Base-by-base conservation (phyloP, 208 protist species). In the Vickermania ingenoplastis region DNA sequence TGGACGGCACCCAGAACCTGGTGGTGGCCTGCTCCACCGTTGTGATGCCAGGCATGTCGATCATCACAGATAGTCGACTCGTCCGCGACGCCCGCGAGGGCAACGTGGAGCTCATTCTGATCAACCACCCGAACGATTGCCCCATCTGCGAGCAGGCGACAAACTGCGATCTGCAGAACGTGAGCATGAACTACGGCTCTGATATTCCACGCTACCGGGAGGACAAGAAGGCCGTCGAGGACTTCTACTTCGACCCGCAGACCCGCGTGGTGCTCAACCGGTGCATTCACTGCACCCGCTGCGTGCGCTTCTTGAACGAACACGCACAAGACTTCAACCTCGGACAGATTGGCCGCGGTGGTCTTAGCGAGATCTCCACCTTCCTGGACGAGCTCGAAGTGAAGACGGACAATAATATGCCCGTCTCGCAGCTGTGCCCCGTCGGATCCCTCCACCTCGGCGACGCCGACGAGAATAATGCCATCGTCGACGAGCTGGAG, bases 251-350 rank as follows among this genome's bases (percentile, higher is more conserved):
- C 59, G 96, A 97, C 55, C 94, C 93, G 21, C 87, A 98, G 60
- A 95, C 97, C 14, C 95, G 97, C 69, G 96, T 96, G 0, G 81
- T 96, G 51, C 94, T 98, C 69, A 98, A 92, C 57, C 84, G 96
- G 1, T 98, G 97, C 81, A 98, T 98, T 67, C 97, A 98, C 78
- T 98, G 97, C 73, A 98, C 97, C 2, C 81, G 97, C 49, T 98
- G 97, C 68, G 81, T 98, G 23, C 91, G 95, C 55, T 98, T 97
- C 66, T 69, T 95, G 41, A 92, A 91, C 64, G 96, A 98, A 75
- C 88, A 97, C 58, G 91, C 90, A 5, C 91, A 97, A 64, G 91
- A 97, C 61, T 94, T 95, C 69, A 91, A 88, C 74, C 79, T 98
- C 3, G 95, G 96, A 36, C 91, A 94, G 48, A 97, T 95, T 57